Evolutionary conservation across 2,329 filamentous ascomycete genomes (phyloP).

Genomic region (Neonectria faginata): DNA sequence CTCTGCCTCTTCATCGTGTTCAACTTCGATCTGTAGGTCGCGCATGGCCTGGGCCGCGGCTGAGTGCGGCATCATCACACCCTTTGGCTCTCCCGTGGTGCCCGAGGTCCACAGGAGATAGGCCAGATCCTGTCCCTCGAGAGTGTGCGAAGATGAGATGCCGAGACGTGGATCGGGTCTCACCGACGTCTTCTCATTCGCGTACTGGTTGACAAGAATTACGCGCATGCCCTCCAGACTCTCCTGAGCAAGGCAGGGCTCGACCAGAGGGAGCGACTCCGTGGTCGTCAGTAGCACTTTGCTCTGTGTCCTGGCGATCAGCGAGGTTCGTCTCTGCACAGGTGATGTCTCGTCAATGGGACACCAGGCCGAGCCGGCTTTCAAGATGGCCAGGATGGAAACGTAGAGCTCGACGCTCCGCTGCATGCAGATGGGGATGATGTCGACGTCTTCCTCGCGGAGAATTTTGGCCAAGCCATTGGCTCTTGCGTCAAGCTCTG

Average conservation of each 20-base stretch:
- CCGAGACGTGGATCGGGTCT: slow-evolving; percentile 20
- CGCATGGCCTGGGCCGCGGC: slow-evolving; percentile 39
- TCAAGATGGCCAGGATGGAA: slow-evolving; percentile 56
- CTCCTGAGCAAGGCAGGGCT: slow-evolving; percentile 39
- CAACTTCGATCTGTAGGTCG: not conserved
- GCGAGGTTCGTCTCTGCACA: slow-evolving; percentile 51
- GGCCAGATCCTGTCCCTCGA: slow-evolving; percentile 33
- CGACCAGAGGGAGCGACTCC: slow-evolving; percentile 34
- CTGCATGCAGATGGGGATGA: slow-evolving; percentile 54
- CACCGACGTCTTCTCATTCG: slow-evolving; percentile 23
- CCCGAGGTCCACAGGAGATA: slow-evolving; percentile 54
- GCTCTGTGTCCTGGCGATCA: slow-evolving; percentile 51
- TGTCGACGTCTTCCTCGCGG: slow-evolving; percentile 72
- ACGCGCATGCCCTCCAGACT: slow-evolving; percentile 44
- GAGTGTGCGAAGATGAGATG: slow-evolving; percentile 25
- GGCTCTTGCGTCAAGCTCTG: slow-evolving; percentile 64
- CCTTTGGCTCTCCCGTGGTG: slow-evolving; percentile 50
- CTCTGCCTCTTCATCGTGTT: slow-evolving; percentile 7
- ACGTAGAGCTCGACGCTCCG: slow-evolving; percentile 53
- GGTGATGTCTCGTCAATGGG: slow-evolving; percentile 55
- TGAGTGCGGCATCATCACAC: slow-evolving; percentile 52
- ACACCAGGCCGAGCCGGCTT: slow-evolving; percentile 56
- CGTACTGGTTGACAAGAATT: slow-evolving; percentile 46
- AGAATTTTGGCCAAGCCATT: slow-evolving; percentile 81
- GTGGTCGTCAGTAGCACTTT: slow-evolving; percentile 25